phyloP scores from a whole-genome alignment of 441 rosid species.

The Erodium trifolium region DNA sequence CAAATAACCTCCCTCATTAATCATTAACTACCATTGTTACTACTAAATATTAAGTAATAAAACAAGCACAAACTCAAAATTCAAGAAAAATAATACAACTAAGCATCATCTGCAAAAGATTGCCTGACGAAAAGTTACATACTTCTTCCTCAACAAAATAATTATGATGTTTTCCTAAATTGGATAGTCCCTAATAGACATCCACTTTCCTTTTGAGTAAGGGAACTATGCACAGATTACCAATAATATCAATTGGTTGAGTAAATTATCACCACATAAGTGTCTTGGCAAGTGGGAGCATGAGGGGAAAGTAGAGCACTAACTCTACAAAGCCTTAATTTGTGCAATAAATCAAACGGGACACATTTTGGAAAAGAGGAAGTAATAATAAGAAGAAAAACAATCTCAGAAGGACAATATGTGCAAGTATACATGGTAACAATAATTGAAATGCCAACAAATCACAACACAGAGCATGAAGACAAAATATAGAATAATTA shows the following conservation, averaged over 20 bases:
- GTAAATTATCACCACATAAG: neutral
- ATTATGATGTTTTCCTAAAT: neutral
- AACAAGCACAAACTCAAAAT: neutral
- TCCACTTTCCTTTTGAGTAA: neutral
- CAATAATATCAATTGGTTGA: neutral
- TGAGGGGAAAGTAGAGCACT: neutral
- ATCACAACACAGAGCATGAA: neutral
- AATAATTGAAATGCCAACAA: constrained; percentile 3
- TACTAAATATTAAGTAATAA: too few relatives aligned
- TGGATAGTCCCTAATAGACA: neutral
- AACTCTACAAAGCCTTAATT: neutral
- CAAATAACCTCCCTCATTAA: neutral
- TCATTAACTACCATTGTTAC: neutral
- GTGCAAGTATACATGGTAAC: neutral
- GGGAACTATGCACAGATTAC: neutral
- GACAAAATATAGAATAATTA: neutral
- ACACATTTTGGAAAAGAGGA: neutral
- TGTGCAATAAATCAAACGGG: neutral
- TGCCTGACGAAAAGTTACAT: neutral
- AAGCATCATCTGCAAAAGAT: neutral
- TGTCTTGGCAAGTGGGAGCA: neutral
- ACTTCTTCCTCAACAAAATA: neutral
- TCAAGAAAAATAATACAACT: neutral
- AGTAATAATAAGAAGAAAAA: neutral
- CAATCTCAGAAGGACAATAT: constrained; percentile 3